Evolutionary conservation across 108 stramenopile species (phyloP).

Genomic region (Nannochloropsis oceanica): DNA sequence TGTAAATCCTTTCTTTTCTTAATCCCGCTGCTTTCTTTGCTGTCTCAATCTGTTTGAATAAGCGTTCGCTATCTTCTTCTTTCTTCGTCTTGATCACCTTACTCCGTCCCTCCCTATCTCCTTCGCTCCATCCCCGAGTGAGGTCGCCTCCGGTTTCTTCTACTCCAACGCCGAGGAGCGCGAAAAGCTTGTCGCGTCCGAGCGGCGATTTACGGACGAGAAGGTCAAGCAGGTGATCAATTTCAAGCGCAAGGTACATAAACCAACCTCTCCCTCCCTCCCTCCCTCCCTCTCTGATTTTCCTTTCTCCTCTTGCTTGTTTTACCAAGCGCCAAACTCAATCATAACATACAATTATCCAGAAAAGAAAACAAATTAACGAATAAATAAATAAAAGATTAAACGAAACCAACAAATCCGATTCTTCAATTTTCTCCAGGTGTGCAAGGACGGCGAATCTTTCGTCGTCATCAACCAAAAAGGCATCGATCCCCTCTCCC

Average conservation of each 20-base stretch:
- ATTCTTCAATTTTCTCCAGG: background rate
- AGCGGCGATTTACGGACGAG: slow-evolving; percentile 94
- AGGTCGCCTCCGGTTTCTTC: slow-evolving; percentile 82
- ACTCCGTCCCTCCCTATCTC: too few relatives aligned
- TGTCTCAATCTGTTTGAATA: too few relatives aligned
- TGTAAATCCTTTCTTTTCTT: background rate
- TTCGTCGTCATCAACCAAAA: slow-evolving; percentile 99
- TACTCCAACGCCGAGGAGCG: slow-evolving; percentile 89
- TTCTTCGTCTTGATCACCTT: too few relatives aligned
- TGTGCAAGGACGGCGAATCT: slow-evolving; percentile 40
- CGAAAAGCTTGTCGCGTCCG: slow-evolving; percentile 89
- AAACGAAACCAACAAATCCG: background rate
- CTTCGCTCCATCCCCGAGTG: slow-evolving; percentile 16
- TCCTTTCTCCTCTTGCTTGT: too few relatives aligned
- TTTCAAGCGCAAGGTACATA: slow-evolving; percentile 60
- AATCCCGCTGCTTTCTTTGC: background rate
- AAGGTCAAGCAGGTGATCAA: slow-evolving; percentile 78
- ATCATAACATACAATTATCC: background rate
- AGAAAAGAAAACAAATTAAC: background rate
- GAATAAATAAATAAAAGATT: background rate
- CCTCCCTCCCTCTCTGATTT: background rate
- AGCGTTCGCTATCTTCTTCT: too few relatives aligned
- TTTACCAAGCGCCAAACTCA: slow-evolving; percentile 74
- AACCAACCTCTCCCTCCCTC: background rate
- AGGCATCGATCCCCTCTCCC: slow-evolving; percentile 90